A percentile compares a stretch with the other conserved stretches of the same genome.
Conservation (phyloP, 208 protist species). For the Angomonas ambiguus region DNA sequence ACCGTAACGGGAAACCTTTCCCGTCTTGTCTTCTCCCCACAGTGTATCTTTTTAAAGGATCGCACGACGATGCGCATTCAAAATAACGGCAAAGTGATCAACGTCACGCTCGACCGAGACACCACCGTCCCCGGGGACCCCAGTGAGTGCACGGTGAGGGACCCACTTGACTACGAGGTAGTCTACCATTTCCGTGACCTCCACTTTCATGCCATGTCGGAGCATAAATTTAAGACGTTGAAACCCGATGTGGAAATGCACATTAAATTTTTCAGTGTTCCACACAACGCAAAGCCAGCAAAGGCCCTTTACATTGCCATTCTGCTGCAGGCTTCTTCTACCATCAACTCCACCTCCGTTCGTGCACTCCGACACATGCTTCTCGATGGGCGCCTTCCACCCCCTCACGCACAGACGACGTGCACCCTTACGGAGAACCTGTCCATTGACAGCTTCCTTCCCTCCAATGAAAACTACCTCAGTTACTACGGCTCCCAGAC, state of each 20-base stretch:
- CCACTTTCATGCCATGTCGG: constrained; percentile 56
- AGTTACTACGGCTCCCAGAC: constrained; percentile 77
- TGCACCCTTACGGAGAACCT: constrained; percentile 55
- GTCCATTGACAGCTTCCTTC: constrained; percentile 39
- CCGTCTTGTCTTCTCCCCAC: constrained; percentile 46
- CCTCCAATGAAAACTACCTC: constrained; percentile 51
- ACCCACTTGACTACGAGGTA: constrained; percentile 33
- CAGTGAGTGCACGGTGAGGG: constrained; percentile 46
- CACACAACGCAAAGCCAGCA: constrained; percentile 13
- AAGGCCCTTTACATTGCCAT: constrained; percentile 48
- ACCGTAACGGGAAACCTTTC: constrained; percentile 25
- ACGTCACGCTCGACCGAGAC: constrained; percentile 30
- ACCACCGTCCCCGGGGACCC: constrained; percentile 21
- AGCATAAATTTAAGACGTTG: constrained; percentile 55
- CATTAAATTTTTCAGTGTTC: constrained; percentile 34
- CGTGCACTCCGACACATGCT: constrained; percentile 60
- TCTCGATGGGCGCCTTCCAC: constrained; percentile 48
- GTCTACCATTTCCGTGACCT: constrained; percentile 54
- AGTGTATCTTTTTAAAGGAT: constrained; percentile 45
- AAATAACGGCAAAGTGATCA: constrained; percentile 47
- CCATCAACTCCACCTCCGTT: constrained; percentile 49
- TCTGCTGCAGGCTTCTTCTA: constrained; percentile 51
- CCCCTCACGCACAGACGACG: constrained; percentile 47
- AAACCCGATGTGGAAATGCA: constrained; percentile 70
- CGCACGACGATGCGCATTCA: constrained; percentile 50